A percentile compares a stretch with the other conserved stretches of the same genome.
phyloP scores from a whole-genome alignment of 768 basidiomycete species.

The Pisolithus marmoratus region DNA sequence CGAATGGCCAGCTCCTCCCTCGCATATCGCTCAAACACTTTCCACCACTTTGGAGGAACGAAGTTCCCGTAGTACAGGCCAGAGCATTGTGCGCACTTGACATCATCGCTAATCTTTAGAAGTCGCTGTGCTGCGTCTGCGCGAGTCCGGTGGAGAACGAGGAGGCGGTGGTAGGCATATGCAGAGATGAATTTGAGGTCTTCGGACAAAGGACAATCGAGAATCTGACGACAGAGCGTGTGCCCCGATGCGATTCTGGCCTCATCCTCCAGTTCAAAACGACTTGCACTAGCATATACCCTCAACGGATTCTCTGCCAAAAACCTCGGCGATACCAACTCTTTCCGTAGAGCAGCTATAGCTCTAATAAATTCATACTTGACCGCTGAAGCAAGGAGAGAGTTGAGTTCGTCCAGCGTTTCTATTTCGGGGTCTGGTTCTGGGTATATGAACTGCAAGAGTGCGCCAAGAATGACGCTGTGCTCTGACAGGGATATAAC shows the following conservation, averaged over 20 bases:
- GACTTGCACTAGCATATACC: constrained; percentile 67
- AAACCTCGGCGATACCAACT: constrained; percentile 48
- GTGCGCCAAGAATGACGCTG: constrained; percentile 35
- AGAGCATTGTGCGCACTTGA: constrained; percentile 69
- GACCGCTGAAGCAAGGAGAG: constrained; percentile 45
- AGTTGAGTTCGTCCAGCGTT: constrained; percentile 48
- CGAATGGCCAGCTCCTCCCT: constrained; percentile 49
- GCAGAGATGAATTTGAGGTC: constrained; percentile 64
- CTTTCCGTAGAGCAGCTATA: constrained; percentile 41
- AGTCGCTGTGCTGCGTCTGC: constrained; percentile 42
- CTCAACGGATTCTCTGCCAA: constrained; percentile 45
- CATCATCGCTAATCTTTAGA: constrained; percentile 39
- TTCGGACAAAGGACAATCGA: constrained; percentile 52
- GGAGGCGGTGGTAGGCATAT: constrained; percentile 60
- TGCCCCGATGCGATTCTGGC: constrained; percentile 53
- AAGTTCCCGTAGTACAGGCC: constrained; percentile 40
- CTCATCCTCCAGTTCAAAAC: constrained; percentile 59
- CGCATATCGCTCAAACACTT: constrained; percentile 51
- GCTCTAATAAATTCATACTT: constrained; percentile 60
- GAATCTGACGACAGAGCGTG: constrained; percentile 48
- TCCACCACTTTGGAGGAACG: constrained; percentile 65
- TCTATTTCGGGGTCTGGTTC: constrained; percentile 46
- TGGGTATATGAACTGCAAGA: constrained; percentile 62
- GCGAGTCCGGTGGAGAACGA: constrained; percentile 54
- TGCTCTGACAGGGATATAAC: constrained; percentile 54